Conservation (phyloP, 1,284 basidiomycete genomes). For the Heliocybe sulcata region DNA sequence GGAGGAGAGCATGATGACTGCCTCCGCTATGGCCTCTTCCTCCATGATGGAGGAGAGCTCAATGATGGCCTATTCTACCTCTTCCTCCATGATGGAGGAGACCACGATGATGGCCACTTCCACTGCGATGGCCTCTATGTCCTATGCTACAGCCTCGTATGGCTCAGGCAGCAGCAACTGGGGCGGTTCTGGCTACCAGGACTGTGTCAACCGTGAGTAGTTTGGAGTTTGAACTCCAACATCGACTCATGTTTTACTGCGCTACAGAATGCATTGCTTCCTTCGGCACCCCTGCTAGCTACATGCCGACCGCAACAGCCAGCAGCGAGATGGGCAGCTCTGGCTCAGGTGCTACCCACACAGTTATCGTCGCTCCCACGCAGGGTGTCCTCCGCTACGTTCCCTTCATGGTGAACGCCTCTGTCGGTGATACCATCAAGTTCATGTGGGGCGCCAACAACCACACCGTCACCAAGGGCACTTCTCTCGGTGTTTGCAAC, state of each 20-base stretch:
- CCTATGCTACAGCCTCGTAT: conserved; percentile 40
- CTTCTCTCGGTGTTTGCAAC: conserved; percentile 62
- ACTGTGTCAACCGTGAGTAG: conserved; percentile 63
- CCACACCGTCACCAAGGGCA: conserved; percentile 75
- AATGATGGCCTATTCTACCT: conserved; percentile 3
- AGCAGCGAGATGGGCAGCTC: conserved; percentile 29
- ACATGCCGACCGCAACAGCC: conserved; percentile 20
- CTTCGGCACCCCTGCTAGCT: conserved; percentile 34
- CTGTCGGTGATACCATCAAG: conserved; percentile 66
- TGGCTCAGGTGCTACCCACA: conserved; percentile 48
- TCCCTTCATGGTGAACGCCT: conserved; percentile 67
- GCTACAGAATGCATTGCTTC: conserved; percentile 55
- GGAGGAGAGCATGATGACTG: no score
- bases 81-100: conserved; percentile 2
- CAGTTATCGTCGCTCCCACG: conserved; percentile 68
- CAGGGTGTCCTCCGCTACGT: conserved; percentile 69
- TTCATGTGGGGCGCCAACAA: conserved; percentile 69
- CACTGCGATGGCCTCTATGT: conserved; percentile 8
- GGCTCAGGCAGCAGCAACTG: conserved; percentile 62
- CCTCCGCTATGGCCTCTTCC: conserved; percentile 1
- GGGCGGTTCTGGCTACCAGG: conserved; percentile 51
- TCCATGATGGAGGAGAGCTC: conserved; percentile 8
- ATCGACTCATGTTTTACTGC: neutral
- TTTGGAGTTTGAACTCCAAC: neutral
- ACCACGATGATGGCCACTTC: conserved; percentile 10